Conservation (phyloP, 805 yeast species). For the Saturnispora mendoncae region DNA sequence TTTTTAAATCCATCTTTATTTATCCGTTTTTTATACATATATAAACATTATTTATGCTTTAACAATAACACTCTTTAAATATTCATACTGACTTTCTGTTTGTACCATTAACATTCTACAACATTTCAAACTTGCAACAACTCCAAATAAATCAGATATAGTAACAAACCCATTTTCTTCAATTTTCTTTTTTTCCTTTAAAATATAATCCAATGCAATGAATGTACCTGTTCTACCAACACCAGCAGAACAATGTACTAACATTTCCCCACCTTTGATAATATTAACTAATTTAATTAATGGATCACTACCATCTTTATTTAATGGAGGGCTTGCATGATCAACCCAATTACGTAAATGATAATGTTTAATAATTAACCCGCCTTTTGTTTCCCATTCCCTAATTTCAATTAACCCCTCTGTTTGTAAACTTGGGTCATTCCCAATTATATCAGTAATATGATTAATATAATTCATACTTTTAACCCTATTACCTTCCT, state of each 20-base stretch:
- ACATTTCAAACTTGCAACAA: constrained; percentile 37
- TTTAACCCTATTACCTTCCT: constrained; percentile 33
- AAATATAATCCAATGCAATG: constrained; percentile 36
- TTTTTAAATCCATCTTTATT: too few relatives aligned
- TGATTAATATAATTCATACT: constrained; percentile 22
- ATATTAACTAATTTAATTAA: constrained; percentile 2
- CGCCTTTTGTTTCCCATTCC: background rate
- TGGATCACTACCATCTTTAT: constrained; percentile 5
- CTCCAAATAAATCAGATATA: constrained; percentile 35
- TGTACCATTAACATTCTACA: constrained; percentile 51
- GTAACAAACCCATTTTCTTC: too few relatives aligned
- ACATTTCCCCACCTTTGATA: constrained; percentile 12
- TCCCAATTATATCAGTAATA: background rate
- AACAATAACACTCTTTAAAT: too few relatives aligned
- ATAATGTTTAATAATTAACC: constrained; percentile 5
- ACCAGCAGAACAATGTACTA: constrained; percentile 54
- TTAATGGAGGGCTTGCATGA: constrained; percentile 11
- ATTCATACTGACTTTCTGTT: constrained; percentile 40
- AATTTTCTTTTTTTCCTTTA: too few relatives aligned
- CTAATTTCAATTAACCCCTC: constrained; percentile 10
- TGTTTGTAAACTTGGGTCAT: background rate
- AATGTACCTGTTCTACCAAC: constrained; percentile 52
- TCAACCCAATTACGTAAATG: constrained; percentile 15
- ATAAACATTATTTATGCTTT: too few relatives aligned
- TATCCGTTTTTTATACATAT: too few relatives aligned